Conservation (phyloP, 2,329 filamentous ascomycete genomes). For the Scedosporium dehoogii region DNA sequence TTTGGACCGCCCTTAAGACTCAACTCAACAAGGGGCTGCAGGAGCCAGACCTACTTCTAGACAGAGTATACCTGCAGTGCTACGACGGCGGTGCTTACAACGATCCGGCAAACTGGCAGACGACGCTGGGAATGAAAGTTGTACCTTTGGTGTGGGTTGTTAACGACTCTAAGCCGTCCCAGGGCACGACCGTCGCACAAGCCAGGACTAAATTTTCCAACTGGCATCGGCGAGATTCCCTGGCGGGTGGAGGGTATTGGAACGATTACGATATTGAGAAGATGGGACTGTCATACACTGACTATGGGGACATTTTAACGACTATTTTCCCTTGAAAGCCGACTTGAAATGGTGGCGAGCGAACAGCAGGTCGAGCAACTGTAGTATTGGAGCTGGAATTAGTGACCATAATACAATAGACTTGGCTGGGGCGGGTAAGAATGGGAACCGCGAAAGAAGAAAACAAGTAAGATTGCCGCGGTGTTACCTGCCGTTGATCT, state of each 20-base stretch:
- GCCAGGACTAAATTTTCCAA: conserved; percentile 22
- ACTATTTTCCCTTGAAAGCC: conserved; percentile 14
- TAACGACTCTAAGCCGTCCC: conserved; percentile 33
- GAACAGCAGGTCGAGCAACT: too few species aligned
- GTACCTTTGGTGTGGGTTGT: conserved; percentile 34
- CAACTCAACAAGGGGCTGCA: conserved; percentile 19
- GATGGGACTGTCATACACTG: conserved; percentile 26
- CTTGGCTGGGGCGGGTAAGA: too few species aligned
- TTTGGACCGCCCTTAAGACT: conserved; percentile 23
- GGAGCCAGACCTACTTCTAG: conserved; percentile 18
- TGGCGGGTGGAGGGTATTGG: conserved; percentile 33
- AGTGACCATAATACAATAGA: too few species aligned
- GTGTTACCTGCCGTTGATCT: too few species aligned
- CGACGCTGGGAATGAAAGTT: conserved; percentile 26
- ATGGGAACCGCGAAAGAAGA: too few species aligned
- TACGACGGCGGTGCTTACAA: conserved; percentile 34
- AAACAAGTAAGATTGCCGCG: too few species aligned
- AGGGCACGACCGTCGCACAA: conserved; percentile 26
- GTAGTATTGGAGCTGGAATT: too few species aligned
- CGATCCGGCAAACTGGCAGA: conserved; percentile 27
- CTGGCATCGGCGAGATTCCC: conserved; percentile 20
- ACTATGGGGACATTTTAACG: conserved; percentile 19
- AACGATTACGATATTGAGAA: conserved; percentile 37
- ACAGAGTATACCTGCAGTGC: conserved; percentile 32
- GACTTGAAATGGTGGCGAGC: too few species aligned